These are phyloP conservation scores for Collybia nuda DNA, from an alignment of 768 basidiomycete genomes.

Conservation along the genomic window DNA sequence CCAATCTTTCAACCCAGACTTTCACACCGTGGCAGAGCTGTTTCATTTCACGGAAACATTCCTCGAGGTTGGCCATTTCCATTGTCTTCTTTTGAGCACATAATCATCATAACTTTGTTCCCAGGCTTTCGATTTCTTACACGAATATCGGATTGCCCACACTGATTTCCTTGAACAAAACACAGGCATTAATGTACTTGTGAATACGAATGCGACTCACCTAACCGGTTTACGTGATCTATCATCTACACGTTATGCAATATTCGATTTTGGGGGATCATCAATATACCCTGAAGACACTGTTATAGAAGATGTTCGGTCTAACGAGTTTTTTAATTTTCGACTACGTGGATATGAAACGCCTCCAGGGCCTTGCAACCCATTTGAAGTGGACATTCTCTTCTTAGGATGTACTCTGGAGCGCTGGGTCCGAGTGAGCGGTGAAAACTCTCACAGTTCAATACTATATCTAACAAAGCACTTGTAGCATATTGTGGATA, in stretches of 20 bases:
- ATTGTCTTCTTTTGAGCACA: not conserved
- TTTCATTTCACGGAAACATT: not conserved
- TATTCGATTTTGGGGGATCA: not conserved
- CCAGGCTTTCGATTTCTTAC: slow-evolving; percentile 9
- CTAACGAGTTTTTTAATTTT: not conserved
- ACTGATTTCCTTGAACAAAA: slow-evolving; percentile 11
- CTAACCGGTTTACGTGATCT: not conserved
- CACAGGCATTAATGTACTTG: slow-evolving; percentile 10
- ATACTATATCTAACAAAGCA: no score
- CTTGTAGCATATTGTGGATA: no score
- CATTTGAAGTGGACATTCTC: not conserved
- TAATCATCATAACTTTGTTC: no score
- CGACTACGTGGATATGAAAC: not conserved
- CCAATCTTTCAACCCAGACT: not conserved
- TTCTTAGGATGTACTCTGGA: not conserved
- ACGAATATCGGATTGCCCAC: slow-evolving; percentile 15
- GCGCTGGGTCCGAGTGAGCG: not conserved
- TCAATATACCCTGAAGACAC: not conserved
- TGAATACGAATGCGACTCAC: not conserved
- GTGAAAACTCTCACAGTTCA: no score
- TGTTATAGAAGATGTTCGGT: not conserved
- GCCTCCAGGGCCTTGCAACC: not conserved
- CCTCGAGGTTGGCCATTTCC: not conserved
- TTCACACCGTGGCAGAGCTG: not conserved
- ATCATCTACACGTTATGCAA: not conserved